Evolutionary conservation across 1,284 basidiomycete species (phyloP).

Genomic region (Rhodotorula sp.): DNA sequence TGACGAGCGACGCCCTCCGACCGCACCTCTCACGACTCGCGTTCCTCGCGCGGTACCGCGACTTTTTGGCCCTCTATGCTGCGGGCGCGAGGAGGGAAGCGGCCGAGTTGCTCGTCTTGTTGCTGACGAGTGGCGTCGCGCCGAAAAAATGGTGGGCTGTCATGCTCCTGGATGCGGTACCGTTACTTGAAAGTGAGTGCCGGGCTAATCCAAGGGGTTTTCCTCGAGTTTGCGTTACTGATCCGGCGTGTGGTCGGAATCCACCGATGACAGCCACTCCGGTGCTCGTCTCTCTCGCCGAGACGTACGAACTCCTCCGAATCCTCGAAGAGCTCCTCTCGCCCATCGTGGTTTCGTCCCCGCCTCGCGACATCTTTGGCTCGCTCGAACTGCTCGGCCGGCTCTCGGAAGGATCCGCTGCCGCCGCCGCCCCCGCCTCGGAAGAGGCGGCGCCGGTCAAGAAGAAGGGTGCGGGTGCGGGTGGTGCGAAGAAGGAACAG

Average conservation of each 20-base stretch:
- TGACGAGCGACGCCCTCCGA: constrained; percentile 9
- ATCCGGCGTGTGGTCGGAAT: background rate
- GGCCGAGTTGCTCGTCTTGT: constrained; percentile 49
- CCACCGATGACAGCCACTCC: constrained; percentile 46
- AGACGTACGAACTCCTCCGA: constrained; percentile 54
- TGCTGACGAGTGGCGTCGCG: constrained; percentile 51
- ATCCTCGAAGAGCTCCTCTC: constrained; percentile 52
- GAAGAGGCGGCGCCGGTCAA: background rate
- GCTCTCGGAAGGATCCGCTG: constrained; percentile 13
- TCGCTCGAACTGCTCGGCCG: constrained; percentile 36
- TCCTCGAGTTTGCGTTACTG: too few species aligned
- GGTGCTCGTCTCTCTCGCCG: constrained; percentile 49
- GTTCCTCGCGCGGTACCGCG: constrained; percentile 54
- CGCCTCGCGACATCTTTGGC: constrained; percentile 39
- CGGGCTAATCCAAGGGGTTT: too few species aligned
- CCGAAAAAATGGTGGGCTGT: constrained; percentile 52
- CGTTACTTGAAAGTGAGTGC: constrained; percentile 51
- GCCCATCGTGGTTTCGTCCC: constrained; percentile 22
- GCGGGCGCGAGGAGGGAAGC: constrained; percentile 49
- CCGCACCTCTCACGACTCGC: constrained; percentile 49
- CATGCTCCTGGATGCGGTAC: constrained; percentile 52
- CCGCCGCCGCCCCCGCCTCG: background rate
- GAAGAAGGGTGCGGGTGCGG: background rate
- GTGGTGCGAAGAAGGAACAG: background rate
- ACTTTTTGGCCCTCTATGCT: constrained; percentile 52